Percentiles rank a stretch among this genome's conserved stretches.
These are phyloP conservation scores for Aspergillus transmontanensis DNA, from an alignment of 2,329 filamentous ascomycete genomes.

Conservation along the genomic window DNA sequence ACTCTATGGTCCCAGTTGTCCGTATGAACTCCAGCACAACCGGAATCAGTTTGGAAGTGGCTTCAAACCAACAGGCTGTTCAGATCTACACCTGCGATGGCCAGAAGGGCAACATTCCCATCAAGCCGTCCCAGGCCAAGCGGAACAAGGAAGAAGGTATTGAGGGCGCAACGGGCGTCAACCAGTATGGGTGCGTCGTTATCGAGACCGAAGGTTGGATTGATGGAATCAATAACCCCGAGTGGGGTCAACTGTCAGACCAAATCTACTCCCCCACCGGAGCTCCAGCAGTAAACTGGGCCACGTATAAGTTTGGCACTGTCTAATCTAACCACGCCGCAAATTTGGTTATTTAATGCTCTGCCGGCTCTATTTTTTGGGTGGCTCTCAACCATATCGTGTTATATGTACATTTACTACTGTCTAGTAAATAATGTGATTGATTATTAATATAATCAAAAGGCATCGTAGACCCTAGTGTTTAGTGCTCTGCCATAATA, in stretches of 20 bases:
- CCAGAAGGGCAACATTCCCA: constrained; percentile 65
- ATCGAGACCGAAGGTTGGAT: constrained; percentile 94
- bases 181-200: constrained; percentile 80
- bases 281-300: constrained; percentile 45
- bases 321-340: constrained; percentile 25
- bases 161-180: constrained; percentile 46
- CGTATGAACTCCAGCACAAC: constrained; percentile 68
- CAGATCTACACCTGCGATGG: constrained; percentile 85
- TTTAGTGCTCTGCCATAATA: background rate
- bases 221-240: constrained; percentile 87
- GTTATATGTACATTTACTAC: constrained; percentile 6
- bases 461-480: background rate
- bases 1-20: constrained; percentile 53
- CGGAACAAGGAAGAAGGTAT: constrained; percentile 61
- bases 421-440: constrained; percentile 5
- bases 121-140: constrained; percentile 45
- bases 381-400: background rate
- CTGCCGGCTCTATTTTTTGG: background rate
- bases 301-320: constrained; percentile 49
- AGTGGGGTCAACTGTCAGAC: constrained; percentile 68
- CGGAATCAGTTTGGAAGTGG: constrained; percentile 81
- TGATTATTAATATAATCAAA: background rate
- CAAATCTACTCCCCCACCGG: constrained; percentile 46
- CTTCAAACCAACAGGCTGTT: constrained; percentile 80
- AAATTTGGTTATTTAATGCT: background rate